Conservation (phyloP, 805 yeast species). For the Saccharomycopsis sp. region DNA sequence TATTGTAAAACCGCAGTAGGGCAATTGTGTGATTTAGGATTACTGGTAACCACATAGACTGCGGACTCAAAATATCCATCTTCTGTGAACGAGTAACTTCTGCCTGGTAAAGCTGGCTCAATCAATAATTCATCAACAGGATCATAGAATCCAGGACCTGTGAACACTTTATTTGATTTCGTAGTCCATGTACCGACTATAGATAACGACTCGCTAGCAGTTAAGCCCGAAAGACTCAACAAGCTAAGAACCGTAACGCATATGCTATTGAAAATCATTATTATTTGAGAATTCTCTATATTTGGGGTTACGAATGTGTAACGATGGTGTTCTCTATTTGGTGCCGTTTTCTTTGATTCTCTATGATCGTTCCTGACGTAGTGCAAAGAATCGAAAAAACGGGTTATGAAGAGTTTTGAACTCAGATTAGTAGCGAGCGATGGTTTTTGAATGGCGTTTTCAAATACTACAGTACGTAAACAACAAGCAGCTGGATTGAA, state of each 20-base stretch:
- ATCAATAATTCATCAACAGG: constrained; percentile 91
- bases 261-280: neutral
- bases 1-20: constrained; percentile 74
- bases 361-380: neutral
- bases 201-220: neutral
- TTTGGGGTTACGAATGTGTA: neutral
- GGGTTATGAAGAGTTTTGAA: neutral
- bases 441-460: too few relatives aligned
- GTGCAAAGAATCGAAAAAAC: neutral
- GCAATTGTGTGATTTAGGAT: constrained; percentile 71
- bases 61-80: constrained; percentile 95
- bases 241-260: neutral
- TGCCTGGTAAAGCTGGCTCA: constrained; percentile 95
- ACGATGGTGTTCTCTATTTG: neutral
- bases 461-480: too few relatives aligned
- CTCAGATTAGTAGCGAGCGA: neutral
- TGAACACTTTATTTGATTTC: constrained; percentile 87
- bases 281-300: too few relatives aligned
- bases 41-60: constrained; percentile 65
- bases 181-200: constrained; percentile 93
- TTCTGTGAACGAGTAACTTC: constrained; percentile 83
- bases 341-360: neutral
- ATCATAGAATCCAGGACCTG: constrained; percentile 95
- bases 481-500: neutral
- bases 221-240: neutral